Evolutionary conservation across 768 basidiomycete species (phyloP).

Genomic region (Pleurotus eryngii): DNA sequence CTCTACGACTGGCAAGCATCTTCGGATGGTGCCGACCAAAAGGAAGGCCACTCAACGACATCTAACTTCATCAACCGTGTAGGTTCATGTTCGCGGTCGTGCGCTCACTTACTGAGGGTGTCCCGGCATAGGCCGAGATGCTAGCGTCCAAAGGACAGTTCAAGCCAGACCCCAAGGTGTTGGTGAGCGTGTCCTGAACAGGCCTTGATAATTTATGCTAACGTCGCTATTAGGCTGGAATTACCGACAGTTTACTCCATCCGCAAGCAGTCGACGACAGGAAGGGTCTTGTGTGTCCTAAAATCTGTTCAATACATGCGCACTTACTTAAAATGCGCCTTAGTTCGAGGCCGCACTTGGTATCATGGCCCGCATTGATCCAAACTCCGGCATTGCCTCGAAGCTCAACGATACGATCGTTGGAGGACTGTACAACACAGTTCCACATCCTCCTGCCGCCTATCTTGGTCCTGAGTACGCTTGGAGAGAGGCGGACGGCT

Average conservation of each 20-base stretch:
- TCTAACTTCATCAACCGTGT: slow-evolving; percentile 28
- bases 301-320: neutral
- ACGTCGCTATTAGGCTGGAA: slow-evolving; percentile 21
- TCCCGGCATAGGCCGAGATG: slow-evolving; percentile 12
- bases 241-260: slow-evolving; percentile 23
- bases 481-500: slow-evolving; percentile 48
- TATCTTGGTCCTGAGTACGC: slow-evolving; percentile 29
- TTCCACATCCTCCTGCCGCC: slow-evolving; percentile 47
- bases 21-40: slow-evolving; percentile 19
- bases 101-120: neutral
- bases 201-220: neutral
- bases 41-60: slow-evolving; percentile 30
- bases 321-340: neutral
- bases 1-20: slow-evolving; percentile 40
- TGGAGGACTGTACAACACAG: slow-evolving; percentile 51
- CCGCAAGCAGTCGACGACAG: slow-evolving; percentile 41
- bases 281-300: slow-evolving; percentile 23
- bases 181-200: slow-evolving; percentile 15
- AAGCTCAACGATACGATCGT: slow-evolving; percentile 17
- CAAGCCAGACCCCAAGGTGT: slow-evolving; percentile 18
- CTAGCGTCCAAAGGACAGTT: slow-evolving; percentile 20
- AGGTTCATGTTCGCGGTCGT: neutral
- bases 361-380: slow-evolving; percentile 23
- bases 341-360: slow-evolving; percentile 27
- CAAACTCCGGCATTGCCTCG: slow-evolving; percentile 14